A percentile compares a stretch with the other conserved stretches of the same genome.
Evolutionary conservation across 78 protist species (phyloP).

Genomic region (Chrysochromulina tobinii): DNA sequence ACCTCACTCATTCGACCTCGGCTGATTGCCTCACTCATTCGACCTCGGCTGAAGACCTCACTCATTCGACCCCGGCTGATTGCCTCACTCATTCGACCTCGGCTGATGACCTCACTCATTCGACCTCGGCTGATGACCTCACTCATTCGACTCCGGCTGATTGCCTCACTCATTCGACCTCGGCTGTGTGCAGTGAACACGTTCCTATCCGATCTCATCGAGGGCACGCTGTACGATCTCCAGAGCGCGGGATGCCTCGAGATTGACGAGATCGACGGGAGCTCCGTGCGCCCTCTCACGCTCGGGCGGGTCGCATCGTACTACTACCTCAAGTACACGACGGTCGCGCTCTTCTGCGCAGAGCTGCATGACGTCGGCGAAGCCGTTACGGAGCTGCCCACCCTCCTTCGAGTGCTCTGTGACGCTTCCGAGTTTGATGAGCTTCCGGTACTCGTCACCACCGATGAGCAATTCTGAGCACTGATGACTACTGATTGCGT

Average conservation of each 20-base stretch:
- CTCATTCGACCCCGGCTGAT: no score
- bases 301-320: constrained; percentile 91
- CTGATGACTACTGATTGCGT: no score
- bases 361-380: neutral
- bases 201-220: constrained; percentile 68
- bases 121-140: no score
- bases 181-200: constrained; percentile 22
- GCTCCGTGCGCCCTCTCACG: neutral
- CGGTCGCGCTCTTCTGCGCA: constrained; percentile 72
- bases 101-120: no score
- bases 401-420: neutral
- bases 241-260: constrained; percentile 51
- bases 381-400: neutral
- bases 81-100: no score
- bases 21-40: no score
- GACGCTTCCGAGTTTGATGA: constrained; percentile 39
- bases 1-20: no score
- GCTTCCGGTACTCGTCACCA: constrained; percentile 39
- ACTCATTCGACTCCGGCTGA: no score
- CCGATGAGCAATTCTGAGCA: constrained; percentile 77
- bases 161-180: no score
- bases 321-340: constrained; percentile 91
- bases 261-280: neutral
- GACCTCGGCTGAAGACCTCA: no score
- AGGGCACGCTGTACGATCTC: constrained; percentile 63